These are phyloP conservation scores for Herpetomonas tarakana DNA, from an alignment of 208 protist genomes.

Conservation along the genomic window DNA sequence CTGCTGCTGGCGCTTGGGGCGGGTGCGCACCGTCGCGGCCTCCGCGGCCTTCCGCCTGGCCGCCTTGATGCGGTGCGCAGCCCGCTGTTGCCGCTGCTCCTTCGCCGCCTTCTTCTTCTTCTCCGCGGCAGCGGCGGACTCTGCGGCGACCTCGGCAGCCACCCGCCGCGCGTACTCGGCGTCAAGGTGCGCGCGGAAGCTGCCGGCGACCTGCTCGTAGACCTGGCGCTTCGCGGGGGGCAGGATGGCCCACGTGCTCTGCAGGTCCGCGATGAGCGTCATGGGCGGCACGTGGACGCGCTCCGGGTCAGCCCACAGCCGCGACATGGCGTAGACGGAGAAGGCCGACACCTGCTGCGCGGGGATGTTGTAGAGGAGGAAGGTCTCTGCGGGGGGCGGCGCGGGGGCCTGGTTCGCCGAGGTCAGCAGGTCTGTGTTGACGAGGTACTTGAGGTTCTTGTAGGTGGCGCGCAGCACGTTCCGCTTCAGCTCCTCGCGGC, in stretches of 20 bases:
- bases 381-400: conserved; percentile 31
- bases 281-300: conserved; percentile 32
- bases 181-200: conserved; percentile 21
- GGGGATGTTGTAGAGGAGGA: conserved; percentile 46
- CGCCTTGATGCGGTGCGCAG: background rate
- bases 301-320: conserved; percentile 43
- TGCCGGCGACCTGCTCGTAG: conserved; percentile 44
- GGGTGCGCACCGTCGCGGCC: no score
- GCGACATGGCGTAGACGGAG: conserved; percentile 68
- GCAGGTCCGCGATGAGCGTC: conserved; percentile 64
- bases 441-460: conserved; percentile 49
- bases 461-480: conserved; percentile 55
- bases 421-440: conserved; percentile 60
- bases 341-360: conserved; percentile 54
- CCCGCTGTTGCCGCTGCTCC: background rate
- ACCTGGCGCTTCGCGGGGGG: conserved; percentile 43
- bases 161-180: background rate
- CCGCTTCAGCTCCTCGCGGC: conserved; percentile 44
- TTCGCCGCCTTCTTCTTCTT: background rate
- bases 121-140: background rate
- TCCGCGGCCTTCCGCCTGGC: conserved; percentile 5
- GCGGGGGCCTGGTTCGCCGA: conserved; percentile 28
- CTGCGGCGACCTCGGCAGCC: background rate
- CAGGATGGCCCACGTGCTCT: conserved; percentile 63
- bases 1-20: no score